phyloP scores from a whole-genome alignment of 371 early-diverging fungal genomes.

The Mortierella sp. region DNA sequence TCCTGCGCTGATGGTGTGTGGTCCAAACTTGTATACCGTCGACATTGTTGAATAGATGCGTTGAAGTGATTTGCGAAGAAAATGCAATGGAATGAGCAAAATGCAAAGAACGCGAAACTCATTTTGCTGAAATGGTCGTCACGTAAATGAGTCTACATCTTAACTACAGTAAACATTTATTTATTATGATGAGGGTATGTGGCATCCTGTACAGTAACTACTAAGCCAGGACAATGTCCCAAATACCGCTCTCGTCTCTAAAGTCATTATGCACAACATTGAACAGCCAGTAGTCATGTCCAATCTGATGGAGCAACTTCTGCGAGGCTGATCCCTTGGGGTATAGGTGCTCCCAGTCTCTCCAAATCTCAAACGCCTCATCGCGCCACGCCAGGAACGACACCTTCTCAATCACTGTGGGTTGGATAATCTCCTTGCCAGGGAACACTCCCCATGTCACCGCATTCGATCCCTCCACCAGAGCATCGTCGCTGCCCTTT shows the following conservation, averaged over 20 bases:
- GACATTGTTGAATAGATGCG: slow-evolving; percentile 16
- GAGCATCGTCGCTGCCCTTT: slow-evolving; percentile 57
- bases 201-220: too few species aligned
- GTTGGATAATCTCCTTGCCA: slow-evolving; percentile 94
- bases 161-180: too few species aligned
- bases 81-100: not conserved
- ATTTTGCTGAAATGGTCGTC: too few species aligned
- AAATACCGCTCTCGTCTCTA: slow-evolving; percentile 64
- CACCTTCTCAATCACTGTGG: slow-evolving; percentile 91
- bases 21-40: slow-evolving; percentile 68
- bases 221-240: slow-evolving; percentile 42
- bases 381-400: slow-evolving; percentile 93
- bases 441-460: slow-evolving; percentile 99
- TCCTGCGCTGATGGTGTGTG: slow-evolving; percentile 71
- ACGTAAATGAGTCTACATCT: not conserved
- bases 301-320: slow-evolving; percentile 73
- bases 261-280: slow-evolving; percentile 96
- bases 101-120: not conserved
- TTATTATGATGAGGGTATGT: too few species aligned
- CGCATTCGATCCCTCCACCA: slow-evolving; percentile 75
- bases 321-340: slow-evolving; percentile 66
- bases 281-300: slow-evolving; percentile 87
- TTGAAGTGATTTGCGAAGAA: not conserved
- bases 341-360: slow-evolving; percentile 90
- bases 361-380: slow-evolving; percentile 94